Evolutionary conservation across 208 protist genomes (phyloP), one percentile per base, ranked within the genome.

Genomic region (Blechomonas ayalai): DNA sequence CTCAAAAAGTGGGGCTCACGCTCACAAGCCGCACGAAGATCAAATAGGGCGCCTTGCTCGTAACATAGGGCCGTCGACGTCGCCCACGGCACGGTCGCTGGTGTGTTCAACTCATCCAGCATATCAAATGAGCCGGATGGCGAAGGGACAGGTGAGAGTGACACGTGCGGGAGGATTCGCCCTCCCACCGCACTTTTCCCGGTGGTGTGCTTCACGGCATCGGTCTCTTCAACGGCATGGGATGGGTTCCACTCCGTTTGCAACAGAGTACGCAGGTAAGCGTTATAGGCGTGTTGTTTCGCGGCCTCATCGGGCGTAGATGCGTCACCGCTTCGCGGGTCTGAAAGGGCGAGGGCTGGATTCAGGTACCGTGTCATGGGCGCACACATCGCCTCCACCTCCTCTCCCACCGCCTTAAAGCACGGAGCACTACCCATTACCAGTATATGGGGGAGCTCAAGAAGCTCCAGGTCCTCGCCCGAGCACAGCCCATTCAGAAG

Each of bases 371-470:
- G 64, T 2, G 59, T 68, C 58, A 73, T 67, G 24, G 66, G 66
- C 0, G 66, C 66, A 19, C 53, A 61, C 45, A 50, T 57, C 13
- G 53, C 53, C 48, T 40, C 53, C 24, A 73, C 66, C 31, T 69
- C 59, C 55, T 68, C 53, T 2, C 47, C 59, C 31, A 73, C 66
- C 61, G 60, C 64, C 27, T 37, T 36, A 42, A 80, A 78, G 16
- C 55, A 43, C 1, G 67, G 37, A 8, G 67, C 62, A 46, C 76
- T 85, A 12, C 64, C 67, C 59, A 77, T 62, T 5, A 85, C 76
- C 19, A 80, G 50, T 3, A 64, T 38, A 8, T 75, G 48, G 1
- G 76, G 76, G 13, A 58, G 57, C 16, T 73, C 64, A 12, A 73
- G 31, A 24, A 51, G 55, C 31, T 42, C 9, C 33, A 78, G 38